Percentiles rank a stretch among this genome's conserved stretches.
Conservation (phyloP, 2,329 filamentous ascomycete genomes). For the Cladosporium oxysporum region DNA sequence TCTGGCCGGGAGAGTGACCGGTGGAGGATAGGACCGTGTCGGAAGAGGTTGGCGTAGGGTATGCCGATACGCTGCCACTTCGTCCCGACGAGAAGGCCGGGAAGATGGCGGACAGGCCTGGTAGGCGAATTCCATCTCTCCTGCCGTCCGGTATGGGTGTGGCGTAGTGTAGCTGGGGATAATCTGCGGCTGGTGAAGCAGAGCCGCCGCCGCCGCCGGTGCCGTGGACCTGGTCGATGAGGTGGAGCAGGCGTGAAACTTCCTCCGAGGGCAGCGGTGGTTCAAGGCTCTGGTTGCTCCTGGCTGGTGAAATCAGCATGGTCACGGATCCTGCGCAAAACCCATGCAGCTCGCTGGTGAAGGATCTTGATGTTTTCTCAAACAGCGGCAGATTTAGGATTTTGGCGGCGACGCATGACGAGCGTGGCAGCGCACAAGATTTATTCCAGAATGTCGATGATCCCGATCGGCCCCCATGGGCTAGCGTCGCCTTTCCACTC, state of each 20-base stretch:
- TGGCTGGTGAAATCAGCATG: neutral
- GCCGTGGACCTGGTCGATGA: slow-evolving; percentile 3
- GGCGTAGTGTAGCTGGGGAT: neutral
- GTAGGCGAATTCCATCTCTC: neutral
- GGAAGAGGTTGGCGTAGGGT: slow-evolving; percentile 7
- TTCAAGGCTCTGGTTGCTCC: neutral
- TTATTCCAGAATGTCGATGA: neutral
- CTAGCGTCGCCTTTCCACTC: neutral
- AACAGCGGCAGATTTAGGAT: neutral
- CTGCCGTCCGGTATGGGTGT: neutral
- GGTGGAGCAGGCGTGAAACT: neutral
- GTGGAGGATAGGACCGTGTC: neutral
- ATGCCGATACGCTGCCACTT: neutral
- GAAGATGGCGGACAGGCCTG: slow-evolving; percentile 4
- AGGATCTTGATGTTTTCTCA: neutral
- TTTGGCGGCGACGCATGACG: neutral
- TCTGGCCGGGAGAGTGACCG: neutral
- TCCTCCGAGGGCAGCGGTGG: neutral
- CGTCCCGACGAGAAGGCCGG: slow-evolving; percentile 5
- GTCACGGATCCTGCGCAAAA: neutral
- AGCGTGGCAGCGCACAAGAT: neutral
- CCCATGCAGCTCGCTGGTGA: neutral
- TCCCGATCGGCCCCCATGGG: neutral
- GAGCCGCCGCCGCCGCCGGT: neutral
- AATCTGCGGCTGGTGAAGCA: neutral